Conservation (phyloP, 371 early-diverging fungal genomes). For the Entomophthora muscae region DNA sequence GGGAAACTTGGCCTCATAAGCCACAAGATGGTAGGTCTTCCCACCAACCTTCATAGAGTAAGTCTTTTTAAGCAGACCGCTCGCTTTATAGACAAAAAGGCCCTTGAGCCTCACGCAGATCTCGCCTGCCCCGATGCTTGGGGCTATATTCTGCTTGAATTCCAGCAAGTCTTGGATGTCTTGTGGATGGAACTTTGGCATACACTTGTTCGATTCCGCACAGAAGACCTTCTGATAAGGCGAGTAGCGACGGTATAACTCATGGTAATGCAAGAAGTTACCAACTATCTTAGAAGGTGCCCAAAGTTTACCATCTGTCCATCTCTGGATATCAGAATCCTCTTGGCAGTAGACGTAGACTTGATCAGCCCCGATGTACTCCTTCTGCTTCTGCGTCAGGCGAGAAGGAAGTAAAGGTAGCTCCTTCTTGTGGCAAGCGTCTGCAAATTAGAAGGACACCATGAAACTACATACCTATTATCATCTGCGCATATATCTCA, state of each 20-base stretch:
- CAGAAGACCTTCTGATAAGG: neutral
- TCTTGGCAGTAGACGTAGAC: conserved; percentile 66
- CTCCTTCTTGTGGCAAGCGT: neutral
- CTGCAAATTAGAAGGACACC: neutral
- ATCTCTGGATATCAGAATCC: conserved; percentile 66
- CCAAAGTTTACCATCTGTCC: conserved; percentile 81
- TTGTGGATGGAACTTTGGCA: neutral
- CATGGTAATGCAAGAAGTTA: conserved; percentile 53
- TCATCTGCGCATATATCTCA: neutral
- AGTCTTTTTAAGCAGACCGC: conserved; percentile 69
- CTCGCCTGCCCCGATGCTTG: neutral
- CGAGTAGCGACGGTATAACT: conserved; percentile 19
- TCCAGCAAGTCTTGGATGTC: neutral
- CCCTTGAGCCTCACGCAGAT: neutral
- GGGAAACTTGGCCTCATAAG: conserved; percentile 54
- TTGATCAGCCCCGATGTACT: conserved; percentile 32
- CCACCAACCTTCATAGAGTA: conserved; percentile 55
- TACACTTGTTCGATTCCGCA: neutral
- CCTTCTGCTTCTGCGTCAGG: neutral
- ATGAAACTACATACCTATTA: neutral
- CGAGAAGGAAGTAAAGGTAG: neutral
- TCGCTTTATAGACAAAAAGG: neutral
- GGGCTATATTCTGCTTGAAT: neutral
- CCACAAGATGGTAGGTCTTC: conserved; percentile 57
- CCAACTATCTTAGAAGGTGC: conserved; percentile 65